These are phyloP conservation scores for Colletotrichum abscissum DNA, from an alignment of 2,329 filamentous ascomycete species.

Conservation along the genomic window DNA sequence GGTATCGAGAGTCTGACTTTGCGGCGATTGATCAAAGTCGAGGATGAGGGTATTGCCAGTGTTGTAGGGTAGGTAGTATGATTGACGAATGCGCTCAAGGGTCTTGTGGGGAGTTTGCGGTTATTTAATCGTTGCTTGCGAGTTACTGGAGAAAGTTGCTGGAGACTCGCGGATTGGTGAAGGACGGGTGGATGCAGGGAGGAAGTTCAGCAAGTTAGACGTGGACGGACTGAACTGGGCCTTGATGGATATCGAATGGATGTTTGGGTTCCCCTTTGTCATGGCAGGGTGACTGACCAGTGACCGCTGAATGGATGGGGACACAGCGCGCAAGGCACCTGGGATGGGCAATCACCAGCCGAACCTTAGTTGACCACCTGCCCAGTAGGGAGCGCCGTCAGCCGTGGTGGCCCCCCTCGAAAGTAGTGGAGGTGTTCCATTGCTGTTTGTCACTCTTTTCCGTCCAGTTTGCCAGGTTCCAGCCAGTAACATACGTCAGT, in stretches of 20 bases:
- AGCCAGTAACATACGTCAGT: neutral
- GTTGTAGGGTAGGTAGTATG: neutral
- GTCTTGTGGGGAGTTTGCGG: slow-evolving; percentile 13
- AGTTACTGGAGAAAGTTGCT: slow-evolving; percentile 19
- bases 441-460: neutral
- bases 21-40: slow-evolving; percentile 15
- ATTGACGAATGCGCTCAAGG: slow-evolving; percentile 4
- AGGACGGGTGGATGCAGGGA: slow-evolving; percentile 24
- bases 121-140: slow-evolving; percentile 29
- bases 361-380: slow-evolving; percentile 11
- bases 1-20: neutral
- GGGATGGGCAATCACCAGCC: neutral
- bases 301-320: neutral
- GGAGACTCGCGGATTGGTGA: slow-evolving; percentile 9
- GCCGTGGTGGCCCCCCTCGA: neutral
- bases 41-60: slow-evolving; percentile 9
- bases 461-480: neutral
- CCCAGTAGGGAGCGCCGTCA: neutral
- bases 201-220: slow-evolving; percentile 3
- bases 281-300: neutral
- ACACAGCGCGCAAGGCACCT: neutral
- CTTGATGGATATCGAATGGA: slow-evolving; percentile 2
- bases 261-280: slow-evolving; percentile 7
- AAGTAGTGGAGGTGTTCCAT: neutral
- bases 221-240: neutral